Evolutionary conservation across 495 filamentous ascomycete genomes (phyloP).

Genomic region (Xylaria bambusicola): DNA sequence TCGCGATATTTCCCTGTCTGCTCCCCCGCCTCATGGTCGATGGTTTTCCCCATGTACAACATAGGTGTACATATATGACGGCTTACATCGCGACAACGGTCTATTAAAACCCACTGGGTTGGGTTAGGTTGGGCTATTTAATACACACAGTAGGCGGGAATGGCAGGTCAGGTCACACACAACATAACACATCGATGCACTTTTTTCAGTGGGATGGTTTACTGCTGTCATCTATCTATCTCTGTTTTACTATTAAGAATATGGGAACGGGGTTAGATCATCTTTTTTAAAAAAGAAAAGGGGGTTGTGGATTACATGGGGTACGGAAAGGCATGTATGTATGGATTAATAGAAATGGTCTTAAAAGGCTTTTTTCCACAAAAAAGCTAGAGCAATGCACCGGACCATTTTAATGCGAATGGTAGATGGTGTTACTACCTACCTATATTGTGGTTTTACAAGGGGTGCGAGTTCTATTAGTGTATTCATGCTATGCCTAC

Average conservation of each 20-base stretch:
- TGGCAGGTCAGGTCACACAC: too few species aligned
- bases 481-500: too few species aligned
- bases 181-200: constrained; percentile 25
- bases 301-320: not conserved
- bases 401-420: too few species aligned
- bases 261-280: not conserved
- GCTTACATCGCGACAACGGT: not conserved
- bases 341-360: constrained; percentile 7
- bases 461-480: too few species aligned
- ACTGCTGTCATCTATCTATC: not conserved
- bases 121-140: too few species aligned
- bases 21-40: too few species aligned
- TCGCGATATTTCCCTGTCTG: not conserved
- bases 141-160: constrained; percentile 29
- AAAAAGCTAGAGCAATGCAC: too few species aligned
- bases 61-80: constrained; percentile 2
- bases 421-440: too few species aligned
- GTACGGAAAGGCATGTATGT: not conserved
- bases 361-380: not conserved
- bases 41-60: constrained; percentile 15
- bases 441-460: too few species aligned
- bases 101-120: not conserved
- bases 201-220: constrained; percentile 14
- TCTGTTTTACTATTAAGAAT: not conserved
- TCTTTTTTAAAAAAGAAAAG: not conserved